A percentile compares a stretch with the other conserved stretches of the same genome.
Evolutionary conservation across 2,329 filamentous ascomycete species (phyloP).

Genomic region (Chrysoporthe austroafricana): DNA sequence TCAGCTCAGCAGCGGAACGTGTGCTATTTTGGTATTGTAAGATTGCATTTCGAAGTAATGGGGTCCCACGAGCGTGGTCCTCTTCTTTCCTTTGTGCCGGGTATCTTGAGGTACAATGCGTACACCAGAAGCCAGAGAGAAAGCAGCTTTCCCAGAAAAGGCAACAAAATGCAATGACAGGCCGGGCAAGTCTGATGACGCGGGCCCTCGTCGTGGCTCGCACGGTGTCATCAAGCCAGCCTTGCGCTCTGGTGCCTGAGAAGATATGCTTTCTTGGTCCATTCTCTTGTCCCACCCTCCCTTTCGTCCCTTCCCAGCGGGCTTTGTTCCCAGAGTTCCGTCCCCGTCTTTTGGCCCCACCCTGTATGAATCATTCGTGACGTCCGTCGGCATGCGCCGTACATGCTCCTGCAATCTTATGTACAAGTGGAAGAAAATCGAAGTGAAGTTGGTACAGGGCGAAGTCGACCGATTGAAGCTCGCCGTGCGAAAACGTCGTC

Average conservation of each 20-base stretch:
- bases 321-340: constrained; percentile 3
- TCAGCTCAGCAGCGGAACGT: not conserved
- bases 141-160: constrained; percentile 9
- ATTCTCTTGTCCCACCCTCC: not conserved
- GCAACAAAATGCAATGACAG: not conserved
- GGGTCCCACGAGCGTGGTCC: not conserved
- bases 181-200: not conserved
- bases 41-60: not conserved
- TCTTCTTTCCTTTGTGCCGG: constrained; percentile 7
- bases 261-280: not conserved
- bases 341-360: constrained; percentile 17
- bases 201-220: not conserved
- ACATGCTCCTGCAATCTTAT: constrained; percentile 21
- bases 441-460: constrained; percentile 21
- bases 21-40: not conserved
- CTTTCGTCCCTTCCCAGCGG: not conserved
- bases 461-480: constrained; percentile 4
- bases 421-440: constrained; percentile 22
- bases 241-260: constrained; percentile 1
- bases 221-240: not conserved
- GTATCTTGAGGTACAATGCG: constrained; percentile 23
- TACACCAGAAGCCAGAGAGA: constrained; percentile 8
- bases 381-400: constrained; percentile 16
- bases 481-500: not conserved
- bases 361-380: constrained; percentile 23